These are phyloP conservation scores for Taphrina confusa DNA, from an alignment of 1,139 yeast species.

Conservation along the genomic window DNA sequence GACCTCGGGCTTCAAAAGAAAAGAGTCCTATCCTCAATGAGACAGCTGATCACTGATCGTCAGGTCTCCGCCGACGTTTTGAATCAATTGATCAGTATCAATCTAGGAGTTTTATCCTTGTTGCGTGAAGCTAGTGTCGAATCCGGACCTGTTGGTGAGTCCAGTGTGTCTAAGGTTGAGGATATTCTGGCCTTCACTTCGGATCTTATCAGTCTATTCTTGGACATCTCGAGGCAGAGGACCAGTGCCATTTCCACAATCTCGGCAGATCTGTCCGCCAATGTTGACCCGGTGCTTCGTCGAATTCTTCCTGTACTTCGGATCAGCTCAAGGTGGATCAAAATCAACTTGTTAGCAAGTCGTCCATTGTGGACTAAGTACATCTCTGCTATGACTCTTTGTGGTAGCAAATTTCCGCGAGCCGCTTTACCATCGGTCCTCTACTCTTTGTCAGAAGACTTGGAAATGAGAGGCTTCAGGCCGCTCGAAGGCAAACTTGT, in stretches of 20 bases:
- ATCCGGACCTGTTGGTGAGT: background rate
- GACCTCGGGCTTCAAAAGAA: background rate
- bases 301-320: constrained; percentile 36
- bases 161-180: background rate
- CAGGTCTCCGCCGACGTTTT: constrained; percentile 37
- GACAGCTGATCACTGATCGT: constrained; percentile 28
- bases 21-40: constrained; percentile 1
- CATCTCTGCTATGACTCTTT: constrained; percentile 34
- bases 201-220: constrained; percentile 17
- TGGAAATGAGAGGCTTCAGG: constrained; percentile 38
- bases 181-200: constrained; percentile 27
- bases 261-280: constrained; percentile 13
- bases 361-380: constrained; percentile 37
- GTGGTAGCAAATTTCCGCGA: constrained; percentile 31
- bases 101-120: constrained; percentile 36
- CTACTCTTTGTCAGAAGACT: constrained; percentile 38
- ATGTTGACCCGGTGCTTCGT: constrained; percentile 35
- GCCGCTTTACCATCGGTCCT: constrained; percentile 24
- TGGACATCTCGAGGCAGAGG: constrained; percentile 21
- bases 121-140: constrained; percentile 3
- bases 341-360: background rate
- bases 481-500: constrained; percentile 37
- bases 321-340: constrained; percentile 38
- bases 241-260: background rate
- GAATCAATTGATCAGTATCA: constrained; percentile 34